Base-by-base conservation (phyloP, 768 basidiomycete genomes). In the Leccinum uliginosum region DNA sequence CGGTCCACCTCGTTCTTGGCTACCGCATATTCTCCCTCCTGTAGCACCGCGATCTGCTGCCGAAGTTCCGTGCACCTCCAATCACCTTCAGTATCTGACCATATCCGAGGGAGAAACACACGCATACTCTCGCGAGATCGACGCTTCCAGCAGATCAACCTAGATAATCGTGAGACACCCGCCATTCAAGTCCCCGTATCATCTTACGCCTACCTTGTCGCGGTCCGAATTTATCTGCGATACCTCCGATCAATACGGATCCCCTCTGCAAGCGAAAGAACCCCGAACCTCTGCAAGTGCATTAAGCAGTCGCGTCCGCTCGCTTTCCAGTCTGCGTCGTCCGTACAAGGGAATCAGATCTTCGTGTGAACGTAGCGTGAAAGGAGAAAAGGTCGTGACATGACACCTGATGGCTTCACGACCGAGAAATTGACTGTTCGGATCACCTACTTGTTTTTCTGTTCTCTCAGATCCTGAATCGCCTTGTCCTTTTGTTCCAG, bases 391-490 rank as follows among this genome's bases (percentile, higher is more conserved):
- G 6, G 15, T 45, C 44, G 6, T n/a, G 30, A 29, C 47, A 46
- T 59, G 49, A 29, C 24, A 14, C 19, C 32, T 44, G 24, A 45
- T 35, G 40, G 30, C 38, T 50, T 15, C 26, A 19, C 45, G 27
- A 35, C 27, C 23, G 30, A 11, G 32, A 8, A 10, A 19, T n/a
- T n/a, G 48, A 47, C 50, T 55, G 23, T 49, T 48, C 54, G 49
- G 46, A 55, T 57, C 51, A 74, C 83, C 46, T 66, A 91, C 90
- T 88, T 86, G 70, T 92, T 91, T 71, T 86, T 87, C 74, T 93
- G 91, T 70, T 91, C 90, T 53, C 82, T 82, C 46, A 93, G 75
- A 67, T 92, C 90, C 72, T 92, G 87, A 15, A 93, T 83, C 8
- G 86, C 81, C 61, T 84, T 89, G 59, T 80, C 80, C 68, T 91